Evolutionary conservation across 352 stramenopile genomes (phyloP).

Genomic region (Elongisporangium prolatum): DNA sequence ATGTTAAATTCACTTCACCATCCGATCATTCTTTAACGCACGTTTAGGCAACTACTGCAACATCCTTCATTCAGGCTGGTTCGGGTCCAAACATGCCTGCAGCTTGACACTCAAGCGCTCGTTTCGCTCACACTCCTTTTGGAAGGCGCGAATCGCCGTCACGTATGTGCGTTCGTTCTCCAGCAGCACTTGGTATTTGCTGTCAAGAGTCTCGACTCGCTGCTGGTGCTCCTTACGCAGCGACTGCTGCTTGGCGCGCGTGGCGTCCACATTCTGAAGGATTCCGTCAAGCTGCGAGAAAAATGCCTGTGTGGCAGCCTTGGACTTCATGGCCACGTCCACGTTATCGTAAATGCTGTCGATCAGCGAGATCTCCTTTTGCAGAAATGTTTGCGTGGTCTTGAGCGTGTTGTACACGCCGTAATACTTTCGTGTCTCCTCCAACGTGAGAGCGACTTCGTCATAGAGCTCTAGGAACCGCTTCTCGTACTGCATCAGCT

Average conservation of each 20-base stretch:
- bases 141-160: constrained; percentile 82
- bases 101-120: constrained; percentile 42
- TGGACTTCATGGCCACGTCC: constrained; percentile 66
- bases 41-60: constrained; percentile 3
- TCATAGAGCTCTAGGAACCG: constrained; percentile 88
- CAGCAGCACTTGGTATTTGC: constrained; percentile 74
- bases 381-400: constrained; percentile 70
- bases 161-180: constrained; percentile 80
- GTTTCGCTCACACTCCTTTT: constrained; percentile 87
- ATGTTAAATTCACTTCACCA: constrained; percentile 7
- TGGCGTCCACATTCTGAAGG: constrained; percentile 48
- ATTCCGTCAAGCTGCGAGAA: constrained; percentile 75
- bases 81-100: background rate
- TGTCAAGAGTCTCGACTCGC: constrained; percentile 58
- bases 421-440: constrained; percentile 89
- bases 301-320: constrained; percentile 60
- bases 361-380: constrained; percentile 85
- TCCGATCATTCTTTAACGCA: background rate
- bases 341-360: constrained; percentile 85
- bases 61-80: no score
- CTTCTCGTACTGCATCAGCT: constrained; percentile 90
- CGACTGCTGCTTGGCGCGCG: constrained; percentile 48
- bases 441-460: constrained; percentile 80
- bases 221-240: constrained; percentile 33
- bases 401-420: constrained; percentile 87